Conservation (phyloP, 2,329 filamentous ascomycete genomes). For the Penicillium aurantiogriseum region DNA sequence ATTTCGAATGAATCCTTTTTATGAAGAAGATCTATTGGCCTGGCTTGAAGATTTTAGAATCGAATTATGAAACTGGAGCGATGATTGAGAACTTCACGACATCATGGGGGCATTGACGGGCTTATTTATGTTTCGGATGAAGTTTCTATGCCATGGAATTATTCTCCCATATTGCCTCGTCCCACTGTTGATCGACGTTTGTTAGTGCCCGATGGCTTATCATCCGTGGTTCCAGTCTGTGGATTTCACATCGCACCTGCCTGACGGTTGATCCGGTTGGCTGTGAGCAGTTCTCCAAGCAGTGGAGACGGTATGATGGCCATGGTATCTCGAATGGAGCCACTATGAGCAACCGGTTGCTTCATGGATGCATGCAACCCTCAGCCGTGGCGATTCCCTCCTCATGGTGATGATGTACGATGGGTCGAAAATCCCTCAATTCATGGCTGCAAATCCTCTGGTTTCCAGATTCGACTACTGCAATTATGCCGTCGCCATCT, state of each 20-base stretch:
- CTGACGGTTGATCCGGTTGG: constrained; percentile 34
- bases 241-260: constrained; percentile 29
- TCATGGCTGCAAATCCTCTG: constrained; percentile 21
- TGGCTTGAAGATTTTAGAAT: constrained; percentile 14
- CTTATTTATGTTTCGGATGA: constrained; percentile 44
- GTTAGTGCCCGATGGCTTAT: constrained; percentile 35
- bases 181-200: constrained; percentile 33
- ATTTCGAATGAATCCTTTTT: constrained; percentile 20
- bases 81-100: constrained; percentile 28
- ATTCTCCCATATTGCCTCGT: constrained; percentile 24
- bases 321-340: constrained; percentile 33
- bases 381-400: constrained; percentile 39
- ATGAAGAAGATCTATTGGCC: constrained; percentile 24
- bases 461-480: constrained; percentile 29
- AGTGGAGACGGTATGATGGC: constrained; percentile 39
- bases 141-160: constrained; percentile 26
- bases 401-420: constrained; percentile 32
- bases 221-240: constrained; percentile 32
- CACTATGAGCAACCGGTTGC: constrained; percentile 34
- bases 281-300: constrained; percentile 29
- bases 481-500: constrained; percentile 29
- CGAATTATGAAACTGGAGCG: constrained; percentile 32
- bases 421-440: constrained; percentile 40
- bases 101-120: constrained; percentile 27
- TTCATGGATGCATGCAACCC: constrained; percentile 40